These are phyloP conservation scores for Clarireedia paspali DNA, from an alignment of 2,329 filamentous ascomycete species.

Conservation along the genomic window DNA sequence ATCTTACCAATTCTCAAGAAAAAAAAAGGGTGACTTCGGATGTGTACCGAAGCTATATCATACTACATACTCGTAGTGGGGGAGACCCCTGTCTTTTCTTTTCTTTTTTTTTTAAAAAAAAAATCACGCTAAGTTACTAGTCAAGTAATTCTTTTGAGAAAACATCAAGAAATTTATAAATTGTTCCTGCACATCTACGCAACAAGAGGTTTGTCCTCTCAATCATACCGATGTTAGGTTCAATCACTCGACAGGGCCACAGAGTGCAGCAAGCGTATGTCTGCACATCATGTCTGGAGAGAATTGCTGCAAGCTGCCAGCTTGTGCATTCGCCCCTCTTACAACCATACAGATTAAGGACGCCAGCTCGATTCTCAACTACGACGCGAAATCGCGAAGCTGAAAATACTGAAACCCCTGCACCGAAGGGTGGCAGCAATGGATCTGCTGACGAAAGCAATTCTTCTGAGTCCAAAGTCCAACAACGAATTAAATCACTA, in stretches of 20 bases:
- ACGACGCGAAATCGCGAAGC: not conserved
- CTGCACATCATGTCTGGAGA: slow-evolving; percentile 21
- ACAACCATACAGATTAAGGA: slow-evolving; percentile 1
- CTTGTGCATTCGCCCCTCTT: not conserved
- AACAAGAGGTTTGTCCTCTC: not conserved
- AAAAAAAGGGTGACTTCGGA: too few species aligned
- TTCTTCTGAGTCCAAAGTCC: not conserved
- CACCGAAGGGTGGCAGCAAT: not conserved
- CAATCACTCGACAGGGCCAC: slow-evolving; percentile 18
- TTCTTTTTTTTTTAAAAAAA: not conserved
- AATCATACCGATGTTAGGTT: slow-evolving; percentile 19
- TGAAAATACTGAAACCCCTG: not conserved
- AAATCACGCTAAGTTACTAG: slow-evolving; percentile 2
- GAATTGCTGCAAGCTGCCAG: slow-evolving; percentile 6
- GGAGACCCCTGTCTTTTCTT: not conserved
- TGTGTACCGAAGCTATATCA: too few species aligned
- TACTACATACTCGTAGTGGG: not conserved
- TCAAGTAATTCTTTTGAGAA: too few species aligned
- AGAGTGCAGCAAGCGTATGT: slow-evolving; percentile 16
- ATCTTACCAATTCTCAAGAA: too few species aligned
- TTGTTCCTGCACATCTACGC: too few species aligned
- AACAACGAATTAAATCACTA: not conserved
- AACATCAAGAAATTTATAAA: too few species aligned
- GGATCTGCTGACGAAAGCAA: not conserved
- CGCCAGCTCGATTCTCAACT: slow-evolving; percentile 8